Conservation (phyloP, 768 basidiomycete species). For the Rhizopogon rudus region DNA sequence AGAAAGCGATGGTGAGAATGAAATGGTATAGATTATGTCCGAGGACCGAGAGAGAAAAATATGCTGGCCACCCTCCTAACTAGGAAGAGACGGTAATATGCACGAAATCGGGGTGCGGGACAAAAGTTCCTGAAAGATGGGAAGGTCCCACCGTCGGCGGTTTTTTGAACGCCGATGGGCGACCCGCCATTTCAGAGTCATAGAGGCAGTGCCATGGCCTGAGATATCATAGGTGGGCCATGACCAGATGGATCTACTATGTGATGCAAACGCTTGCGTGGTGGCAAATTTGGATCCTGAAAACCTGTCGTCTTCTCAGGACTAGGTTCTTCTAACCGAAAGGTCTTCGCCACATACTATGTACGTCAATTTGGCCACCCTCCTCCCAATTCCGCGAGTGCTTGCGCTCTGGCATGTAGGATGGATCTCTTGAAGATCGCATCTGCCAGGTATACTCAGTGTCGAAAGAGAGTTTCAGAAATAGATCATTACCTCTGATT, state of each 20-base stretch:
- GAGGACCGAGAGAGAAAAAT: background rate
- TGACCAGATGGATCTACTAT: constrained; percentile 53
- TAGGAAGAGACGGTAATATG: constrained; percentile 1
- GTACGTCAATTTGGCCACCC: constrained; percentile 31
- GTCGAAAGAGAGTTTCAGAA: constrained; percentile 7
- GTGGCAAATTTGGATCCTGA: constrained; percentile 48
- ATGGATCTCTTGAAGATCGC: constrained; percentile 32
- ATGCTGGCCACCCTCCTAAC: background rate
- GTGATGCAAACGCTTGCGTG: constrained; percentile 61
- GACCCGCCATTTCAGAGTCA: constrained; percentile 26
- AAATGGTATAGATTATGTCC: background rate
- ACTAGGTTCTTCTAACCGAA: constrained; percentile 6
- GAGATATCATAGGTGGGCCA: constrained; percentile 48
- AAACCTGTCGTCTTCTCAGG: constrained; percentile 17
- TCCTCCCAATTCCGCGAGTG: constrained; percentile 64
- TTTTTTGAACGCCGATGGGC: constrained; percentile 16
- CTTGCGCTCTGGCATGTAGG: constrained; percentile 43
- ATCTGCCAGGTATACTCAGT: constrained; percentile 30
- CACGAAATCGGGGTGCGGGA: constrained; percentile 5
- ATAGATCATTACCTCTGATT: constrained; percentile 27
- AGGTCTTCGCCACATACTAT: constrained; percentile 15
- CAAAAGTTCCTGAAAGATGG: background rate
- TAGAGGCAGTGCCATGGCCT: constrained; percentile 52
- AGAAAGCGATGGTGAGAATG: background rate
- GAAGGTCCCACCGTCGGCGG: constrained; percentile 12